A percentile compares a stretch with the other conserved stretches of the same genome.
These are phyloP conservation scores for Paramecium sonneborni DNA, from an alignment of 73 alveolate genomes.

Conservation along the genomic window DNA sequence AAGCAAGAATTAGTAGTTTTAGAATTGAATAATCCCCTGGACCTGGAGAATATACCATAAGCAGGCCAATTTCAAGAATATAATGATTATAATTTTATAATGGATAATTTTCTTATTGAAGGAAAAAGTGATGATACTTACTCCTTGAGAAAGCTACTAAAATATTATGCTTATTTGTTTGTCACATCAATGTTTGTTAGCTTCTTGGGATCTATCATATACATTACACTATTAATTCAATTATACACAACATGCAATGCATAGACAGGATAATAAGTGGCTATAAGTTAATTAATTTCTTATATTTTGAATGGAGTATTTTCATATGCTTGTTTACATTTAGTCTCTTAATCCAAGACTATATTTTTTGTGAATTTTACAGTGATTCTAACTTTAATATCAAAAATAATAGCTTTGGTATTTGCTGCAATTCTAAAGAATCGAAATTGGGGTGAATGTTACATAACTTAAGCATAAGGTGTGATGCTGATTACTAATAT, in stretches of 20 bases:
- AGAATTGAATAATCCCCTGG: not conserved
- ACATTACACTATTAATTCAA: not conserved
- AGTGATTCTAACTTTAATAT: not conserved
- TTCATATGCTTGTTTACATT: not conserved
- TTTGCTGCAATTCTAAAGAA: not conserved
- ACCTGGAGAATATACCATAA: not conserved
- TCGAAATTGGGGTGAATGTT: constrained; percentile 62
- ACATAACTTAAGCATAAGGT: constrained; percentile 5
- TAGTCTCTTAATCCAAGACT: not conserved
- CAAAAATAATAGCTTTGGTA: not conserved
- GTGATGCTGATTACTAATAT: not conserved
- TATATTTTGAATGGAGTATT: not conserved
- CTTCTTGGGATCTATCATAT: not conserved
- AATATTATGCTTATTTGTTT: not conserved
- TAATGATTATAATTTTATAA: not conserved
- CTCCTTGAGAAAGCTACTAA: not conserved
- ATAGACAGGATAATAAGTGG: not conserved
- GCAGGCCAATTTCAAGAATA: not conserved
- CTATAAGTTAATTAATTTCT: not conserved
- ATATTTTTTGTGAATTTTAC: not conserved
- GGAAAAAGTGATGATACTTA: not conserved
- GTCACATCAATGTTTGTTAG: not conserved
- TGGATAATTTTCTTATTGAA: constrained; percentile 25
- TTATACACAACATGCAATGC: not conserved
- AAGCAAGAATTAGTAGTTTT: not conserved